Evolutionary conservation across 805 yeast species (phyloP).

Genomic region (Ogataea pignaliae): DNA sequence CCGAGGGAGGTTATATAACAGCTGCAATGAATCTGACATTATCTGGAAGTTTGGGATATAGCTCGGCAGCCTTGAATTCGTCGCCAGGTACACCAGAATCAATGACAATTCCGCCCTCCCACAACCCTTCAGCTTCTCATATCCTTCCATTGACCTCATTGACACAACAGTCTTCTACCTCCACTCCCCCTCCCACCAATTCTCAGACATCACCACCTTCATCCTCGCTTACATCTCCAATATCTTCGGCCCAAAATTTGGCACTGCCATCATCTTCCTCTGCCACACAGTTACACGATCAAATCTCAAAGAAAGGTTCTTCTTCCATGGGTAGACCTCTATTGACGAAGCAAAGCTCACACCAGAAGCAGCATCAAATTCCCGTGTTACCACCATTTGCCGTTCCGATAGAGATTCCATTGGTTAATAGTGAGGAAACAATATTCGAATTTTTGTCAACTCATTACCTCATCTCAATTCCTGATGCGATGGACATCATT

Average conservation of each 20-base stretch:
- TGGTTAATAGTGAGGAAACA: constrained; percentile 38
- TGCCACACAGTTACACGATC: neutral
- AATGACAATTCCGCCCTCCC: too few relatives aligned
- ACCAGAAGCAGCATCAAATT: constrained; percentile 4
- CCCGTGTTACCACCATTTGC: constrained; percentile 28
- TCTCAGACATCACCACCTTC: neutral
- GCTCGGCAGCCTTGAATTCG: too few relatives aligned
- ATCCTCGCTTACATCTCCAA: constrained; percentile 6
- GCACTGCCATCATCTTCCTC: neutral
- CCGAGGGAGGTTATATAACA: constrained; percentile 8
- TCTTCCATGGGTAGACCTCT: constrained; percentile 13
- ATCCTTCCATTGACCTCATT: neutral
- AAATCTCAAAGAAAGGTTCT: constrained; percentile 5
- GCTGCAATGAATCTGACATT: constrained; percentile 11
- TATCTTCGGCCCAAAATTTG: constrained; percentile 13
- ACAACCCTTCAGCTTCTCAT: neutral
- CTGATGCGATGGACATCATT: constrained; percentile 44
- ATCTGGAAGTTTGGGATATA: neutral
- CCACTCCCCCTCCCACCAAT: neutral
- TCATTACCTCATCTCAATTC: constrained; percentile 43
- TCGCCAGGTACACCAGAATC: too few relatives aligned
- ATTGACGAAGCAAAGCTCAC: constrained; percentile 16
- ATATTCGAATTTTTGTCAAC: constrained; percentile 46
- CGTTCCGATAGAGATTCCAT: constrained; percentile 39
- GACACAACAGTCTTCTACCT: neutral